Percentiles rank a stretch among this genome's conserved stretches.
phyloP scores from a whole-genome alignment of 176 grass and related monocot genomes.

The Areca catechu region DNA sequence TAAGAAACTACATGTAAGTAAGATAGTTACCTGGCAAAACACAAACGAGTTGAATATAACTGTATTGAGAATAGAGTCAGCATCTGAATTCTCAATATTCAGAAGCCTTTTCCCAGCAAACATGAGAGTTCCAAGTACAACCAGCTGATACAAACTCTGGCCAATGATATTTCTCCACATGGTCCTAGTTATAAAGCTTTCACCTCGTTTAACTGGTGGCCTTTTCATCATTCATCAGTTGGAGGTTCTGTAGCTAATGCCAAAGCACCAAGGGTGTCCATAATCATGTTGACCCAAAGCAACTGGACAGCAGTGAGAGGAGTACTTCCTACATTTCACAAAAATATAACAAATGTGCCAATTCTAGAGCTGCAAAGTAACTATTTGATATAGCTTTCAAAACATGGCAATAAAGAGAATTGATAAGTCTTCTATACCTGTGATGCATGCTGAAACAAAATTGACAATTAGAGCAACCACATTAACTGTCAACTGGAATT shows the following conservation, averaged over 20 bases:
- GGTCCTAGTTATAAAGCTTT: constrained; percentile 77
- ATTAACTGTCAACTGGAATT: constrained; percentile 48
- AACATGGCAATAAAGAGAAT: no score
- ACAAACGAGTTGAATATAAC: constrained; percentile 96
- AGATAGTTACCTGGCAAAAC: constrained; percentile 65
- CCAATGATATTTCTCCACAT: constrained; percentile 98
- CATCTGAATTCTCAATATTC: constrained; percentile 47
- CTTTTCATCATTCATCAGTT: constrained; percentile 91
- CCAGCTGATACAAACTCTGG: constrained; percentile 76
- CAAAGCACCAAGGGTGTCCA: constrained; percentile 93
- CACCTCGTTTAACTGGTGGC: constrained; percentile 42
- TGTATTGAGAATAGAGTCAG: constrained; percentile 61
- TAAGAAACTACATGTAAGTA: background rate
- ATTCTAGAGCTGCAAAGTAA: no score
- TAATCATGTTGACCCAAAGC: constrained; percentile 99
- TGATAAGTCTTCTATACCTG: constrained; percentile 14
- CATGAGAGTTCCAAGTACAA: constrained; percentile 71
- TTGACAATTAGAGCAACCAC: constrained; percentile 39
- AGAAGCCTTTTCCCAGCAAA: constrained; percentile 50
- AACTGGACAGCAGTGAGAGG: constrained; percentile 91
- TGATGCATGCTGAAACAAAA: constrained; percentile 42
- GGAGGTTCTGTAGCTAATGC: constrained; percentile 88
- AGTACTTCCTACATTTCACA: constrained; percentile 45
- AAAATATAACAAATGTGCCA: background rate
- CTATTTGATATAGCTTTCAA: no score